Base-by-base conservation (phyloP, 78 protist species). In the Corallochytrium limacisporum region DNA sequence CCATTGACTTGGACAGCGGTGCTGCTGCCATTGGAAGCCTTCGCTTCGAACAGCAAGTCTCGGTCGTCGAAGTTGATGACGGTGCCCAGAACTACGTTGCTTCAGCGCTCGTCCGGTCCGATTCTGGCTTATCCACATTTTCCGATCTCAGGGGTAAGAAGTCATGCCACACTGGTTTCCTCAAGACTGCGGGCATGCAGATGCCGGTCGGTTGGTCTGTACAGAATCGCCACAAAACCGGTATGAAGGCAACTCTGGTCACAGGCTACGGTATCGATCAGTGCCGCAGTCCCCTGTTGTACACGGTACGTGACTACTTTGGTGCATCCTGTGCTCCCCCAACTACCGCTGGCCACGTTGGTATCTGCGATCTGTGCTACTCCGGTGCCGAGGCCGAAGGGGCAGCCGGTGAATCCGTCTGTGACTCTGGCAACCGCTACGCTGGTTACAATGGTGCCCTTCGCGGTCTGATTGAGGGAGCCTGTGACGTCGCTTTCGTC, bases 131-230 rank as follows among this genome's bases (percentile, higher is more conserved):
- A 10, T 10, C 33, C 31, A 26, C 51, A 35, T 63, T 63, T 13
- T 20, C 24, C 37, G 47, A 63, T 13, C 12, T 46, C 8, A 44
- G 28, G n/a, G 69, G 69, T 31, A 42, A 42, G 28, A 43, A 24
- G 9, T 63, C 69, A 22, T 63, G 69, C 54, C 69, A 63, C 54
- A 63, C 69, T 51, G 69, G 69, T 22, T 63, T 33, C 69, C 35
- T 29, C 10, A 63, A 63, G 50, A 42, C 42, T 46, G 69, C 69
- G 8, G 69, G 69, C 26, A 63, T 63, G 69, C 26, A 48, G 24
- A 44, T 63, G 50, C 69, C 69, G 24, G 28, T 46, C 12, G 69
- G 69, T n/a, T 44, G 62, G 33, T 54, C 47, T 18, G 42, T 46
- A 32, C 15, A 20, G 28, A 20, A 10, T 24, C 15, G 63, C 13